Base-by-base conservation (phyloP, 257 asterid species). In the Solanum pennellii region DNA sequence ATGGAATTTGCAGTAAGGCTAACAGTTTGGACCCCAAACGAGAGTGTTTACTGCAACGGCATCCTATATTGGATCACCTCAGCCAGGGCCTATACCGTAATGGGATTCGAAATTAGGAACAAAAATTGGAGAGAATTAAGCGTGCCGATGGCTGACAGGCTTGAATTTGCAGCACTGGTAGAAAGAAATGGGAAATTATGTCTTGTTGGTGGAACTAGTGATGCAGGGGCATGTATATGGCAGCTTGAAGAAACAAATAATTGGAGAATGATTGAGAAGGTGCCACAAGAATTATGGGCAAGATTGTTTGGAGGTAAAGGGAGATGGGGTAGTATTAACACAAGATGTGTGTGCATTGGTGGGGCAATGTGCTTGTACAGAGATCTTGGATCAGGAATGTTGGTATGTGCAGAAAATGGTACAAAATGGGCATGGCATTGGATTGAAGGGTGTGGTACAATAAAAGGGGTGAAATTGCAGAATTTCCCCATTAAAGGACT, bases 1-100 rank as follows among this genome's bases (percentile, higher is more conserved):
- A 88, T 92, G 41, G 97, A 94, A 23, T 90, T 93, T 60, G 96
- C 98, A 8, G 96, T 95, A 86, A 93, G 99, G 90, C 90, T 95
- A 39, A 96, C 98, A 0, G 99, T 96, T 10, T 96, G 99, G 99
- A 96, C 98, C 5, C 95, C 98, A 3, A 92, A 89, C 31, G 97
- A 94, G 66, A 89, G 98, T n/a, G 97, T 93, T 25, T 87, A 68
- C 85, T 91, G 91, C 9, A 73, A 90, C 6, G 98, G 98, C 31
- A 21, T 88, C 16, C 89, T 95, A 1, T 95, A 96, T 27, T 96
- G 98, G 99, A 92, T 95, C 91, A 96, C 97, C 1, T 95, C 97
- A 0, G 98, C 98, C 5, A 88, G 98, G 42, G 98, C 94, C 5
- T 95, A 94, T 87, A 93, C 95, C 76, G 90, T 95, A 74, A 91